A percentile compares a stretch with the other conserved stretches of the same genome.
Evolutionary conservation across 2,329 filamentous ascomycete genomes (phyloP).

Genomic region (Aspergillus japonicus): DNA sequence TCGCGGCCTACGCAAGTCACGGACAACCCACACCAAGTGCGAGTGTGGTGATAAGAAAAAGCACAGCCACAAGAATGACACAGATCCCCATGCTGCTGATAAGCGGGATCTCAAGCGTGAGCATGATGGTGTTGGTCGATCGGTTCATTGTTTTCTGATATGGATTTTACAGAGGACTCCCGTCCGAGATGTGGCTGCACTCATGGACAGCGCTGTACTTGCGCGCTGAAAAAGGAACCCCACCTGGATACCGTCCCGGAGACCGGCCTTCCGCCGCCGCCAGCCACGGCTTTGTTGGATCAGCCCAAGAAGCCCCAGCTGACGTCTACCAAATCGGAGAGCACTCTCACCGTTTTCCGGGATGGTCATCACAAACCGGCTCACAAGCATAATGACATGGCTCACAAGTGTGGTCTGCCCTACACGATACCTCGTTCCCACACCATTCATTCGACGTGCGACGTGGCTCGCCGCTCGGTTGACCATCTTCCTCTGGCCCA

Average conservation of each 20-base stretch:
- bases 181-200: constrained; percentile 50
- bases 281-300: constrained; percentile 45
- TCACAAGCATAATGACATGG: constrained; percentile 64
- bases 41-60: constrained; percentile 94
- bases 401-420: constrained; percentile 61
- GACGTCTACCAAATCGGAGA: constrained; percentile 59
- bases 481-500: constrained; percentile 51
- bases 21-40: constrained; percentile 91
- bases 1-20: constrained; percentile 92
- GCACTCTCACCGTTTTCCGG: constrained; percentile 59
- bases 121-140: constrained; percentile 30
- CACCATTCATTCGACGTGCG: constrained; percentile 48
- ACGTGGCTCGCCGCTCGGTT: constrained; percentile 51
- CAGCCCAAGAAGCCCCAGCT: constrained; percentile 55
- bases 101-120: constrained; percentile 42
- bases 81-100: constrained; percentile 34
- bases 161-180: constrained; percentile 35
- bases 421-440: constrained; percentile 61
- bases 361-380: constrained; percentile 66
- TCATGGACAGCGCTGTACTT: constrained; percentile 60
- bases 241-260: constrained; percentile 51
- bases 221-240: constrained; percentile 60
- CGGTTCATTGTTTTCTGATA: constrained; percentile 33
- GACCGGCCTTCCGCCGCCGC: constrained; percentile 43
- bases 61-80: constrained; percentile 44